Base-by-base conservation (phyloP, 164 flowering plant genomes). In the Akebia trifoliata region DNA sequence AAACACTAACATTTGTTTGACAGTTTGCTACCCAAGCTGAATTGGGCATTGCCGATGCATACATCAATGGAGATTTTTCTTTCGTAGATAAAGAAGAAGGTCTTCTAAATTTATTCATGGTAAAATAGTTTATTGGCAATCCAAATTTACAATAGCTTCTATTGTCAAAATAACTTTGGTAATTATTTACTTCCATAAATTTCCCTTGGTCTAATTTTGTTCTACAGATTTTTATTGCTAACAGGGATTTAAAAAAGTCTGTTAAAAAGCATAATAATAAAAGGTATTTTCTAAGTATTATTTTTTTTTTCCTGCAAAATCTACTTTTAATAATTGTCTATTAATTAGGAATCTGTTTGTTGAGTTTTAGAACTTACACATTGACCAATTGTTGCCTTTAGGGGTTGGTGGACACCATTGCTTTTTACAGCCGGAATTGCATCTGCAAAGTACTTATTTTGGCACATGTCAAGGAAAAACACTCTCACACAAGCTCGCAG, bases 371-470 rank as follows among this genome's bases (percentile, higher is more conserved):
- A n/a, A n/a, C n/a, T n/a, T 6, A 17, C n/a, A 4, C 17, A 39
- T 39, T 38, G n/a, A n/a, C n/a, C n/a, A n/a, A n/a, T 21, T n/a
- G n/a, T 29, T 52, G 24, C 46, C 18, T 74, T 24, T 61, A 89
- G 98, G 81, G 97, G 98, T 34, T 93, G 95, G 95, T 93, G 99
- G 97, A 90, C 94, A 21, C 95, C 95, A n/a, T 10, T 80, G 68
- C 60, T 85, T 60, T 52, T 81, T 43, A 85, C 97, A 18, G 90
- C 99, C 47, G 78, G 80, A 57, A 50, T 90, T 40, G 81, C 92
- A 38, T 90, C 99, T 38, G 90, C 94, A 60, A 90, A 79, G 50
- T 85, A 78, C 64, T 87, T 86, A 61, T 69, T 74, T 36, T 69
- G 69, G 45, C 97, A 90, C 72, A 73, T 78, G 42, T 86, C 83